These are phyloP conservation scores for Cercospora sp. DNA, from an alignment of 2,329 filamentous ascomycete genomes.

Conservation along the genomic window DNA sequence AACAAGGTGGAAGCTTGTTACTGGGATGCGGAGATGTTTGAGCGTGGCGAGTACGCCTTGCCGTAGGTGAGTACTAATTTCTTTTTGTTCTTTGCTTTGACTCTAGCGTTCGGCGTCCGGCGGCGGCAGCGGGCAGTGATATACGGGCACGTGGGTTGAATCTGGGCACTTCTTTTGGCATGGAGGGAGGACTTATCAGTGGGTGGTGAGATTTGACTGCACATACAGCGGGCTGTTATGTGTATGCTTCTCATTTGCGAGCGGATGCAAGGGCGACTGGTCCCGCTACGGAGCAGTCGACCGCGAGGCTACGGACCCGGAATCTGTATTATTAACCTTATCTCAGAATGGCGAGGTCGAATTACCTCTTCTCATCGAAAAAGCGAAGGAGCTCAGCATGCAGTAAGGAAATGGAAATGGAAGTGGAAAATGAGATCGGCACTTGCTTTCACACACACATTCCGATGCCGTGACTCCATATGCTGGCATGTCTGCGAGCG, in stretches of 20 bases:
- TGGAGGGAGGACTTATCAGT: not conserved
- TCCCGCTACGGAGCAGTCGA: not conserved
- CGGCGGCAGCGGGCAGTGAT: not conserved
- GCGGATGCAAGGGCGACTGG: not conserved
- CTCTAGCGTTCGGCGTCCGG: not conserved
- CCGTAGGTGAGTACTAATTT: constrained; percentile 2
- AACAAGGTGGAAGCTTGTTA: constrained; percentile 81
- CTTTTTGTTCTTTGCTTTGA: not conserved
- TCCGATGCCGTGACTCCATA: not conserved
- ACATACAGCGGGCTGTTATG: not conserved
- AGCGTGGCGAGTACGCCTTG: constrained; percentile 54
- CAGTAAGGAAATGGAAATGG: not conserved
- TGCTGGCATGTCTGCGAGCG: not conserved
- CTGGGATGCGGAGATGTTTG: constrained; percentile 80
- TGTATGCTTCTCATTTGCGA: not conserved
- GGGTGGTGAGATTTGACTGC: not conserved
- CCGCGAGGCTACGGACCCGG: not conserved
- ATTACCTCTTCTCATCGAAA: not conserved
- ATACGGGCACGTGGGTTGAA: not conserved
- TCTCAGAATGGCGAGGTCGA: constrained; percentile 2
- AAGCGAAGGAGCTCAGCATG: not conserved
- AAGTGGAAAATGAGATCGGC: not conserved
- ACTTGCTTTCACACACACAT: not conserved
- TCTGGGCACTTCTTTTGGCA: not conserved
- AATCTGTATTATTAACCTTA: not conserved